Base-by-base conservation (phyloP, 169 alveolate genomes). In the Fabrea salina region DNA sequence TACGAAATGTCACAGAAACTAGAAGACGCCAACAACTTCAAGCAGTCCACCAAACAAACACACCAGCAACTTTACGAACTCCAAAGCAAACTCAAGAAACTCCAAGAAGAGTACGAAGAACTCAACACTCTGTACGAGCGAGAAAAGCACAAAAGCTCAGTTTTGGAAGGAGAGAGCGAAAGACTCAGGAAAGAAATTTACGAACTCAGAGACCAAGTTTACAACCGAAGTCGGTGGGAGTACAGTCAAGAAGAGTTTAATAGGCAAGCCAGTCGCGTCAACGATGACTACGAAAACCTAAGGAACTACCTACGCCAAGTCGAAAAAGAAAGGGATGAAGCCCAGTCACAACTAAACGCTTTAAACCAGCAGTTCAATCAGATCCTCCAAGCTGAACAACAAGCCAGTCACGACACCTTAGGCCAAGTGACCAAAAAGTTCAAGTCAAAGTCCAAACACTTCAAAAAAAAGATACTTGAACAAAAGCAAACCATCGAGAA, bases 381-480 rank as follows among this genome's bases (percentile, higher is more conserved):
- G 32, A 40, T 68, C 13, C 11, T 68, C 1, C n/a, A 16, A 19
- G 78, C 78, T 68, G 78, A 68, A 47, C 61, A 47, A 44, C 40
- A 61, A 61, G 74, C 74, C n/a, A 61, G 74, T 35, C 16, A 61
- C 25, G 74, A 61, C 25, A 51, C 49, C n/a, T 43, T 68, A 11
- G 16, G 25, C 3, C 13, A 16, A 11, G 27, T 43, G n/a, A 33
- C 40, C n/a, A 8, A 68, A 37, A 68, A 68, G 27, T 68, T 25
- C 19, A 47, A 68, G 35, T n/a, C 57, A 0, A 8, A 43, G n/a
- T 30, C 66, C n/a, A 68, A 68, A 44, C 16, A 8, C 11, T 68
- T 43, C 4, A 68, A 68, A 30, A 47, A 44, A 44, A 68, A 47
- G 35, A 47, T 43, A 13, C 7, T 43, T 13, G 78, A 68, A 16